Percentiles rank a stretch among this genome's conserved stretches.
These are phyloP conservation scores for Aspergillus latus DNA, from an alignment of 2,329 filamentous ascomycete genomes.

Conservation along the genomic window DNA sequence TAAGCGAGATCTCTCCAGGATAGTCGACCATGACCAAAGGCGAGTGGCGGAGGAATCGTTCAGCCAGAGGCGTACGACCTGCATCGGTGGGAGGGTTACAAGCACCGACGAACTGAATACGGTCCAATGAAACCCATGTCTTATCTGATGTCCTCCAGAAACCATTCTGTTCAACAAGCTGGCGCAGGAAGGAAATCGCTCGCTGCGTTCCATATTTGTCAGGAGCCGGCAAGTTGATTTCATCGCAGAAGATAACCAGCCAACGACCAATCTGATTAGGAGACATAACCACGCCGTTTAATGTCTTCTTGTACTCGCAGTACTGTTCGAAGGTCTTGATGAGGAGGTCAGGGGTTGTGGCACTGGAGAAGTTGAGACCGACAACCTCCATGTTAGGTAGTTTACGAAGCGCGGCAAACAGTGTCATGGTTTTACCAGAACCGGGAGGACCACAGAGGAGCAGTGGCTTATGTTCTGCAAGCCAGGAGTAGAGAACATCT, in stretches of 20 bases:
- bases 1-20: slow-evolving; percentile 88
- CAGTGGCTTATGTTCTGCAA: slow-evolving; percentile 96
- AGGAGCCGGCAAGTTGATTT: slow-evolving; percentile 97
- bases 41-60: slow-evolving; percentile 90
- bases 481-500: slow-evolving; percentile 98
- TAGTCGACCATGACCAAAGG: slow-evolving; percentile 99
- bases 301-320: slow-evolving; percentile 98
- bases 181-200: slow-evolving; percentile 93
- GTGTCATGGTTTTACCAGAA: slow-evolving; percentile 99
- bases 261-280: slow-evolving; percentile 95
- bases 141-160: slow-evolving; percentile 99
- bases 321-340: slow-evolving; percentile 99
- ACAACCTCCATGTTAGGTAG: slow-evolving; percentile 99
- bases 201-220: slow-evolving; percentile 97
- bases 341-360: slow-evolving; percentile 93
- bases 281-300: slow-evolving; percentile 92
- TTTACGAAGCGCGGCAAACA: slow-evolving; percentile 96
- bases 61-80: slow-evolving; percentile 89
- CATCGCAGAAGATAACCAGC: slow-evolving; percentile 98
- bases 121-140: slow-evolving; percentile 94
- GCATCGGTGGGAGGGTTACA: slow-evolving; percentile 98
- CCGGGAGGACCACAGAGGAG: slow-evolving; percentile 95
- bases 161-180: slow-evolving; percentile 97
- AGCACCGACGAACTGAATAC: slow-evolving; percentile 97
- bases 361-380: slow-evolving; percentile 98